Percentiles rank a stretch among this genome's conserved stretches.
These are phyloP conservation scores for Salix viminalis DNA, from an alignment of 345 rosid species.

Conservation along the genomic window DNA sequence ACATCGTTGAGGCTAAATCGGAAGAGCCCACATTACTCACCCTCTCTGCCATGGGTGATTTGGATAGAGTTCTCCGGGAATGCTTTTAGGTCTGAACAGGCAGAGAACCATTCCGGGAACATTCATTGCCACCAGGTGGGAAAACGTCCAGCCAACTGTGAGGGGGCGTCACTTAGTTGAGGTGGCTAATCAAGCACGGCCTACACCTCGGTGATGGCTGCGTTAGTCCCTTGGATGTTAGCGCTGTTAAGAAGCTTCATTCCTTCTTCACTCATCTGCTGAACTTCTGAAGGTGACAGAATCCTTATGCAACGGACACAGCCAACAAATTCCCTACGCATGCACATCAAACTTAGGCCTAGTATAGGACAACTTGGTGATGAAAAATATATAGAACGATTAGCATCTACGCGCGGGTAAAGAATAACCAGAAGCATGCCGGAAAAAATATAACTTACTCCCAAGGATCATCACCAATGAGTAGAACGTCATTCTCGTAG, in stretches of 20 bases:
- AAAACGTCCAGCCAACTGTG: neutral
- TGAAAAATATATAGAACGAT: neutral
- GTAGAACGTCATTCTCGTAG: slow-evolving; percentile 89
- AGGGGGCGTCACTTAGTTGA: neutral
- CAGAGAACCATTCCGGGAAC: neutral
- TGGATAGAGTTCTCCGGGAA: neutral
- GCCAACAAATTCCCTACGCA: slow-evolving; percentile 79
- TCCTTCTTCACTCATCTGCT: slow-evolving; percentile 99
- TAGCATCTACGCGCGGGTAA: neutral
- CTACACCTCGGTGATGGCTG: slow-evolving; percentile 29
- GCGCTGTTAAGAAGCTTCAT: slow-evolving; percentile 88
- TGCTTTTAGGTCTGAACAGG: neutral
- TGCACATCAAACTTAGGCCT: neutral
- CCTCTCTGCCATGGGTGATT: neutral
- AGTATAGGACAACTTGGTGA: neutral
- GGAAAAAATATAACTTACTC: slow-evolving; percentile 55
- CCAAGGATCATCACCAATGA: slow-evolving; percentile 99
- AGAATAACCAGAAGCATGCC: neutral
- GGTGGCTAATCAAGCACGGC: slow-evolving; percentile 8
- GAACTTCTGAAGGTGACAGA: slow-evolving; percentile 86
- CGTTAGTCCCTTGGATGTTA: slow-evolving; percentile 40
- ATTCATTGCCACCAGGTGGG: neutral
- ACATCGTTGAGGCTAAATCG: neutral
- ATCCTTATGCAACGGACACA: slow-evolving; percentile 98
- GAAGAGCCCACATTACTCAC: neutral